phyloP scores from a whole-genome alignment of 164 flowering plant species.

The Berberis thunbergii region DNA sequence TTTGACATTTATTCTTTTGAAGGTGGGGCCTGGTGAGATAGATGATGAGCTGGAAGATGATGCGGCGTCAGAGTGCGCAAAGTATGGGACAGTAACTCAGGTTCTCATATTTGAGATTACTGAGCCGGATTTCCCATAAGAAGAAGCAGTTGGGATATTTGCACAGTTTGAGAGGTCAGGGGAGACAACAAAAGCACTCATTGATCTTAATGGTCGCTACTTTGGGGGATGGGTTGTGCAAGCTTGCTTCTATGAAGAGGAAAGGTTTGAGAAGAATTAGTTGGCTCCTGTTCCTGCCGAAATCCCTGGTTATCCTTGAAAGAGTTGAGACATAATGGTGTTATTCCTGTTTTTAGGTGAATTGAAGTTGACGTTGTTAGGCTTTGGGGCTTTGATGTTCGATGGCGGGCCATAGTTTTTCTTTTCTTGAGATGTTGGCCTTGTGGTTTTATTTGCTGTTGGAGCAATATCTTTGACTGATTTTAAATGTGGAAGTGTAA shows the following conservation, averaged over 20 bases:
- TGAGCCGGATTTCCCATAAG: constrained; percentile 76
- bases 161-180: constrained; percentile 95
- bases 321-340: neutral
- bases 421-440: too few relatives aligned
- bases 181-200: constrained; percentile 80
- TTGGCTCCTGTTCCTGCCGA: constrained; percentile 93
- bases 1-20: neutral
- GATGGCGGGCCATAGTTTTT: too few relatives aligned
- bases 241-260: constrained; percentile 81
- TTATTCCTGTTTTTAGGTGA: too few relatives aligned
- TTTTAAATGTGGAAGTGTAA: too few relatives aligned
- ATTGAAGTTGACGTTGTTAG: too few relatives aligned
- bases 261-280: constrained; percentile 73
- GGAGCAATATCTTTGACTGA: too few relatives aligned
- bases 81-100: constrained; percentile 89
- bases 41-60: constrained; percentile 98
- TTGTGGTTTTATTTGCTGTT: too few relatives aligned
- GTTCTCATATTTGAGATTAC: constrained; percentile 93
- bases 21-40: constrained; percentile 99
- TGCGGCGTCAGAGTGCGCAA: constrained; percentile 86
- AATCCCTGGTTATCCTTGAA: constrained; percentile 54
- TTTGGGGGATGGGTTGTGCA: constrained; percentile 93
- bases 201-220: constrained; percentile 86
- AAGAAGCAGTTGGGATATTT: constrained; percentile 96
- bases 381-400: too few relatives aligned